Evolutionary conservation across 805 yeast species (phyloP), one percentile per base, ranked within the genome.

Genomic region (Dipodascopsis tothii): DNA sequence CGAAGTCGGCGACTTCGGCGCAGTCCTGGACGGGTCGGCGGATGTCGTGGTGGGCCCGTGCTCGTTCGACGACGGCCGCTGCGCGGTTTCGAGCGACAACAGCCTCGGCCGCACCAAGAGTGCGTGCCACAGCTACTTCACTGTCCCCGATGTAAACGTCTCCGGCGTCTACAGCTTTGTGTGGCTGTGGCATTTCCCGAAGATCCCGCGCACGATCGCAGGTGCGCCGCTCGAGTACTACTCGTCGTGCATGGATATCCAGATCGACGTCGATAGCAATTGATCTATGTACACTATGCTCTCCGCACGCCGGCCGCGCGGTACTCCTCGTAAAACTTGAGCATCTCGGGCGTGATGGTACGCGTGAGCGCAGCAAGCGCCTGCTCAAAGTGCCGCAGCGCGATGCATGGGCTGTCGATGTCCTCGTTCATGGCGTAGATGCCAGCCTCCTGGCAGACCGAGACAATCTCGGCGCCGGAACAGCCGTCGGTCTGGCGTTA

Each of bases 391-490:
- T 92, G 96, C 25, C 68, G 67, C 47, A 68, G 69, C n/a, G 63
- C 61, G 0, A 88, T 94, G 4, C 55, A 52, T 1, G 58, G 57
- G 5, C 83, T 72, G 3, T 76, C 66, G 4, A 73, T 62, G 50
- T 83, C 66, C 54, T 85, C 95, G 81, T 85, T 86, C 45, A 92
- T 79, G 0, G 97, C 96, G n/a, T 83, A 77, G 9, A 92, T 66
- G 2, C 98, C 98, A 0, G 97, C 96, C 62, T 90, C 96, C 61
- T 88, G 97, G 56, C 96, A 85, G 18, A 90, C 62, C 18, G 87
- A 70, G 0, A 88, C 94, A 32, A 92, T 84, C 62, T 92, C 98
- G 0, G 97, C 96, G 30, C 99, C 99, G 0, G 96, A 87, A 58
- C 94, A 87, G 0, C 98, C 97, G 0, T 82, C 90, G 0, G 96